Percentiles rank a stretch among this genome's conserved stretches.
These are phyloP conservation scores for Xylaria sp. DNA, from an alignment of 2,329 filamentous ascomycete species.

Conservation along the genomic window DNA sequence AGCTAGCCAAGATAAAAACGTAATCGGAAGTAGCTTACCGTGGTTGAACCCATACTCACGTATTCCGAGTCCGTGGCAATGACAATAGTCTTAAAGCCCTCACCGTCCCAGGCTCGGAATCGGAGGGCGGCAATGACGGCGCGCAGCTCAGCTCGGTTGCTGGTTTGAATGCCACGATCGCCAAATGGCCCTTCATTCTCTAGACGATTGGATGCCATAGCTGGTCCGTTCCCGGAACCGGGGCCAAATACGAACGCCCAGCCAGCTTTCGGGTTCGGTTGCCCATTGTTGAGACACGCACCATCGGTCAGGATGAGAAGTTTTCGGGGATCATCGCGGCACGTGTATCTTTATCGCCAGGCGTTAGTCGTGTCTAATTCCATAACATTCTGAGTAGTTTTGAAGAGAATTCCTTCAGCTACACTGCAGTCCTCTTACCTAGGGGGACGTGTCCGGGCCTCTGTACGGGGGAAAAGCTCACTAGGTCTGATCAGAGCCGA, in stretches of 20 bases:
- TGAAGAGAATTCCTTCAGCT: not conserved
- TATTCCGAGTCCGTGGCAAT: conserved; percentile 67
- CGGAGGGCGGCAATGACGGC: conserved; percentile 63
- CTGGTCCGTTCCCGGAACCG: conserved; percentile 23
- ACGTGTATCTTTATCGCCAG: conserved; percentile 47
- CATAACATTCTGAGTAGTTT: not conserved
- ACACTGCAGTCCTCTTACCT: conserved; percentile 41
- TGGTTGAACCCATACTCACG: conserved; percentile 58
- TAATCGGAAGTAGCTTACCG: not conserved
- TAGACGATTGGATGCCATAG: conserved; percentile 50
- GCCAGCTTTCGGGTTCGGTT: conserved; percentile 52
- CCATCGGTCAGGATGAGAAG: conserved; percentile 60
- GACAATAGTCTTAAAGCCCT: conserved; percentile 56
- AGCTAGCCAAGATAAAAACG: not conserved
- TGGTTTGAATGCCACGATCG: conserved; percentile 54
- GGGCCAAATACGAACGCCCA: conserved; percentile 53
- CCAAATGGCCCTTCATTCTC: conserved; percentile 58
- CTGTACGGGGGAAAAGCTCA: conserved; percentile 45
- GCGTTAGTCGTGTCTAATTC: not conserved
- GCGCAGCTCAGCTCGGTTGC: conserved; percentile 66
- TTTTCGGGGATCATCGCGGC: conserved; percentile 46
- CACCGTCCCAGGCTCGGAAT: conserved; percentile 56
- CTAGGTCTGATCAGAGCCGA: conserved; percentile 39
- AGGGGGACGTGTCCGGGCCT: conserved; percentile 2
- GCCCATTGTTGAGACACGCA: conserved; percentile 58